Base-by-base conservation (phyloP, 2,329 filamentous ascomycete genomes). In the Dactylellina leptospora region DNA sequence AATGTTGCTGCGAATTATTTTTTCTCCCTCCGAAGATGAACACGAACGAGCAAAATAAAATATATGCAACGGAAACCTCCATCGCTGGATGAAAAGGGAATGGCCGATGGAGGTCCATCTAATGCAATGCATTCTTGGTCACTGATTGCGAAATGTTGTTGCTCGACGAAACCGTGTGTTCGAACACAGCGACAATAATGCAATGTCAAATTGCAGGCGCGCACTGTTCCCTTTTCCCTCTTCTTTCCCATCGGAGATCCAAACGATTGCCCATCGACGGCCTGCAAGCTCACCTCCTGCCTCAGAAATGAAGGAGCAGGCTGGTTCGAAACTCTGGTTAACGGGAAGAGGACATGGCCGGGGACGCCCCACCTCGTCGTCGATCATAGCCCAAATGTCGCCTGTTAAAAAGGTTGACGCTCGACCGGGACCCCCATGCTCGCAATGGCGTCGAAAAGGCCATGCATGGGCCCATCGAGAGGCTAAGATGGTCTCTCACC, bases 381-480 rank as follows among this genome's bases (percentile, higher is more conserved):
- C 59, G 59, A 72, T 72, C 68, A 59, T 72, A 36, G 59, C 53
- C 48, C 59, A 64, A 72, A 72, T 40, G 51, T 72, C 68, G 68
- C 68, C 68, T 72, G 68, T 59, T 55, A 27, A 55, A 60, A 71
- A 63, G 58, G 58, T 71, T 72, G 59, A 72, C 68, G 68, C 68
- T 72, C 47, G 68, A 72, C 68, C 59, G 59, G 68, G 68, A 62
- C 47, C 45, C 66, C 68, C 68, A 72, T 72, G 68, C 68, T 55
- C 33, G 30, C 23, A 44, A 38, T 38, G 48, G 54, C 28, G 54
- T 60, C 63, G 54, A 44, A 36, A 36, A 51, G 33, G 38, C 38
- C 6, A 44, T 51, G 50, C 50, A 48, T 58, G 47, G 40, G 42
- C 42, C n/a, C 25, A 42, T 42, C 40, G 51, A 54, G 42, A 23